Evolutionary conservation across 139 green algal genomes (phyloP).

Genomic region (Marvania coccoides): DNA sequence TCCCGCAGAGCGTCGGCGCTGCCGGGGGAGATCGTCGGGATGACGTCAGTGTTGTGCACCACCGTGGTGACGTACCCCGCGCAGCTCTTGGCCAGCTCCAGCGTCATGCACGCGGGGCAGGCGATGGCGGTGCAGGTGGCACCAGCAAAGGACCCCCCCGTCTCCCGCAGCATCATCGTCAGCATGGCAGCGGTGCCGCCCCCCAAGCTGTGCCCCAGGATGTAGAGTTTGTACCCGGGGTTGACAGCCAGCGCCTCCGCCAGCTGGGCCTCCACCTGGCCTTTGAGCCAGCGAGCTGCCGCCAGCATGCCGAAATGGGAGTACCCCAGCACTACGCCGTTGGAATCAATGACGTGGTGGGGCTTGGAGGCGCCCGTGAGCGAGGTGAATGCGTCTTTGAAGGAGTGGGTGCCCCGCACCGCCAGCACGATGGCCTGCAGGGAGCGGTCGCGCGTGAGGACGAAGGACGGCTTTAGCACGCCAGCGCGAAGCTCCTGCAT

Average conservation of each 20-base stretch:
- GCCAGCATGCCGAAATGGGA: conserved; percentile 87
- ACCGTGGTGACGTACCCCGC: conserved; percentile 68
- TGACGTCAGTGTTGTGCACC: conserved; percentile 72
- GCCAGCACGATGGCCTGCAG: conserved; percentile 57
- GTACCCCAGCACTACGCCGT: conserved; percentile 69
- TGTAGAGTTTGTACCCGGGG: conserved; percentile 18
- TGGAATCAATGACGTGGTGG: conserved; percentile 63
- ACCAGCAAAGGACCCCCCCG: conserved; percentile 29
- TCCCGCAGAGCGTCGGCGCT: conserved; percentile 38
- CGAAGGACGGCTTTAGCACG: conserved; percentile 71
- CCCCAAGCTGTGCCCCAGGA: conserved; percentile 76
- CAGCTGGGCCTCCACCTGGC: conserved; percentile 33
- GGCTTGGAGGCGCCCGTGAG: conserved; percentile 70
- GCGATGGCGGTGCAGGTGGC: conserved; percentile 68
- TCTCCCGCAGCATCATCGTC: conserved; percentile 74
- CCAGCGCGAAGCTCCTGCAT: conserved; percentile 52
- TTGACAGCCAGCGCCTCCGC: conserved; percentile 38
- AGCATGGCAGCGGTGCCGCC: conserved; percentile 78
- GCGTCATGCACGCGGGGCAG: conserved; percentile 77
- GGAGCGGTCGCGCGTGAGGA: conserved; percentile 51
- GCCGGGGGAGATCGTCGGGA: conserved; percentile 37
- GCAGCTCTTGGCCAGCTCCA: conserved; percentile 67
- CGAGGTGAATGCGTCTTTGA: conserved; percentile 75
- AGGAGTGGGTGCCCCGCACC: conserved; percentile 72
- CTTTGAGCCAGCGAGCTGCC: conserved; percentile 67